Percentiles rank a stretch among this genome's conserved stretches.
Conservation (phyloP, 768 basidiomycete species). For the Suillus hirtellus region DNA sequence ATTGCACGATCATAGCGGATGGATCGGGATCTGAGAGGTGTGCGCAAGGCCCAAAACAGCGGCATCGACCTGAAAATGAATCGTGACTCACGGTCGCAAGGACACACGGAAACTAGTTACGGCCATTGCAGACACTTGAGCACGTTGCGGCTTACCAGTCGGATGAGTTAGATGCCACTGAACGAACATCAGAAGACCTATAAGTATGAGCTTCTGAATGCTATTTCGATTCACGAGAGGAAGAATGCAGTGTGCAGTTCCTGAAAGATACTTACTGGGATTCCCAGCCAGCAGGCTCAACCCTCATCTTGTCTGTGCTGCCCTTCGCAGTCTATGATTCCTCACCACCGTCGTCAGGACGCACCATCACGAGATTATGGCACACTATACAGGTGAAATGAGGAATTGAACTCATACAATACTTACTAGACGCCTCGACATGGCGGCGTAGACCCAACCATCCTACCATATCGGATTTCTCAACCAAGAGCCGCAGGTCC, state of each 20-base stretch:
- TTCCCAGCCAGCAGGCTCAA: slow-evolving; percentile 49
- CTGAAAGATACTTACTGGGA: slow-evolving; percentile 36
- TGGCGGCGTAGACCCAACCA: slow-evolving; percentile 48
- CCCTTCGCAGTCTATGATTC: slow-evolving; percentile 50
- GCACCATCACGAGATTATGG: slow-evolving; percentile 45
- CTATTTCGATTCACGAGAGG: slow-evolving; percentile 26
- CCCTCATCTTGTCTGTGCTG: slow-evolving; percentile 45
- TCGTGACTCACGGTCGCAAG: slow-evolving; percentile 6
- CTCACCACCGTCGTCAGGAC: slow-evolving; percentile 37
- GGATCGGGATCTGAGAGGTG: slow-evolving; percentile 43
- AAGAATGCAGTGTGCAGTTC: not conserved
- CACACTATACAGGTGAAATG: slow-evolving; percentile 24
- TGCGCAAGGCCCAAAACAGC: slow-evolving; percentile 38
- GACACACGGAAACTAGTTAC: slow-evolving; percentile 27
- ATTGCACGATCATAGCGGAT: slow-evolving; percentile 53
- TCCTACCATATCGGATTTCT: slow-evolving; percentile 48
- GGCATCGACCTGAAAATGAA: slow-evolving; percentile 30
- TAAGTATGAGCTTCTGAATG: slow-evolving; percentile 49
- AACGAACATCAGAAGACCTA: slow-evolving; percentile 14
- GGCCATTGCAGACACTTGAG: slow-evolving; percentile 58
- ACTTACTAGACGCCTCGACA: slow-evolving; percentile 40
- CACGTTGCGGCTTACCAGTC: slow-evolving; percentile 45
- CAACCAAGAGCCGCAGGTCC: slow-evolving; percentile 50
- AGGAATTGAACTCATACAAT: slow-evolving; percentile 32
- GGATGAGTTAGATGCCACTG: not conserved